A percentile compares a stretch with the other conserved stretches of the same genome.
phyloP scores from a whole-genome alignment of 345 rosid species.

The Anacardium occidentale region DNA sequence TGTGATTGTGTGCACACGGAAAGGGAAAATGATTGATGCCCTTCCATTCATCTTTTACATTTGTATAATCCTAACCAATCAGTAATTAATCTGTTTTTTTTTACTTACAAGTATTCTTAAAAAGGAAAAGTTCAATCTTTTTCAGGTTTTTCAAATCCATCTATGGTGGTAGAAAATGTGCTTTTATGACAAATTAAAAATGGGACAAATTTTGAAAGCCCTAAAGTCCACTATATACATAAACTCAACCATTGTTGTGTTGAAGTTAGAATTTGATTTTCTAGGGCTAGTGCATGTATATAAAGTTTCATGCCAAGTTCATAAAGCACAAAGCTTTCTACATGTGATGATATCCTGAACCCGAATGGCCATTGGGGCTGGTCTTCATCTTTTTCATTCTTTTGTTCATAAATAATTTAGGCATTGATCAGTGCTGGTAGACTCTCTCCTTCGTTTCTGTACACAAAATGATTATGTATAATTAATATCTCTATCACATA shows the following conservation, averaged over 20 bases:
- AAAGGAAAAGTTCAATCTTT: neutral
- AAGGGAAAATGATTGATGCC: constrained; percentile 16
- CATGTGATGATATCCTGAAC: no score
- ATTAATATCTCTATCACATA: constrained; percentile 19
- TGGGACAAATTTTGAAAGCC: no score
- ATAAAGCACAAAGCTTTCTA: no score
- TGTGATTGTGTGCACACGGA: neutral
- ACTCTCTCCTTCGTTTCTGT: constrained; percentile 19
- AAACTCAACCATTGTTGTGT: no score
- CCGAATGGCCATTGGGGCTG: no score
- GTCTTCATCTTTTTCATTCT: neutral
- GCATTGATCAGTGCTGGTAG: constrained; percentile 20
- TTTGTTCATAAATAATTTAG: neutral
- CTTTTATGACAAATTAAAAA: no score
- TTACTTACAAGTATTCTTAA: neutral
- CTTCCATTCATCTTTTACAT: neutral
- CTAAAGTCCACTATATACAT: no score
- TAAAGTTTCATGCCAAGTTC: no score
- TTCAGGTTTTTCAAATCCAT: neutral
- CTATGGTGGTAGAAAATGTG: neutral
- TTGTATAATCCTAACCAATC: constrained; percentile 9
- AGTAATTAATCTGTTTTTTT: neutral
- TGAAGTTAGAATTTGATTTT: no score
- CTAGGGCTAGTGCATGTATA: no score
- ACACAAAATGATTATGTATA: constrained; percentile 25